Evolutionary conservation across 352 stramenopile genomes (phyloP).

Genomic region (Pythium volutum): DNA sequence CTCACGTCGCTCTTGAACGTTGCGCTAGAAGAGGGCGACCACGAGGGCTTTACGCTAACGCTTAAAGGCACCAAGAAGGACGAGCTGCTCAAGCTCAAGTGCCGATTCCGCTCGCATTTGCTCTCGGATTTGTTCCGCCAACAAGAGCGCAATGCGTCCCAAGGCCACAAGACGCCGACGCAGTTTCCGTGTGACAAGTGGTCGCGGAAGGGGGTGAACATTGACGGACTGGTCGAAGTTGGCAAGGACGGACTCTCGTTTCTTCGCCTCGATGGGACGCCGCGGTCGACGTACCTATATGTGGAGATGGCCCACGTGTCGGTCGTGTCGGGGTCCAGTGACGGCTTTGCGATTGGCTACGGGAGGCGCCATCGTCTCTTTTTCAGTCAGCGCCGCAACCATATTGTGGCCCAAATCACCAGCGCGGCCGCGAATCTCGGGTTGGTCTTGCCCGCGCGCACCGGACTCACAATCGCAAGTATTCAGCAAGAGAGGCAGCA

Average conservation of each 20-base stretch:
- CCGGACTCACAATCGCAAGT: constrained; percentile 35
- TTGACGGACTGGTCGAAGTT: constrained; percentile 56
- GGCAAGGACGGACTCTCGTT: constrained; percentile 57
- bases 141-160: constrained; percentile 44
- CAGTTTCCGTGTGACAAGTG: constrained; percentile 67
- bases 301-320: constrained; percentile 80
- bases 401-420: constrained; percentile 57
- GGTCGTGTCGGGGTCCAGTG: constrained; percentile 43
- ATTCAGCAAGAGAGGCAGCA: constrained; percentile 44
- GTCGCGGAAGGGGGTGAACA: constrained; percentile 39
- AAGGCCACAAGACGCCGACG: constrained; percentile 26
- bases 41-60: constrained; percentile 56
- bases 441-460: constrained; percentile 40
- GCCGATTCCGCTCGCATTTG: constrained; percentile 67
- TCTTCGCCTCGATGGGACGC: constrained; percentile 31
- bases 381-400: constrained; percentile 54
- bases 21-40: constrained; percentile 55
- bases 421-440: constrained; percentile 55
- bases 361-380: constrained; percentile 65
- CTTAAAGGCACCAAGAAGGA: constrained; percentile 82
- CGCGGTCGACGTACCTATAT: constrained; percentile 78
- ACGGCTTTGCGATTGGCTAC: constrained; percentile 69
- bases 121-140: constrained; percentile 79
- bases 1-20: constrained; percentile 53
- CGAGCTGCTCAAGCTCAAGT: constrained; percentile 77